Evolutionary conservation across 202 grass and related monocot genomes (phyloP).

Genomic region (Schoenoplectus tabernaemontani): DNA sequence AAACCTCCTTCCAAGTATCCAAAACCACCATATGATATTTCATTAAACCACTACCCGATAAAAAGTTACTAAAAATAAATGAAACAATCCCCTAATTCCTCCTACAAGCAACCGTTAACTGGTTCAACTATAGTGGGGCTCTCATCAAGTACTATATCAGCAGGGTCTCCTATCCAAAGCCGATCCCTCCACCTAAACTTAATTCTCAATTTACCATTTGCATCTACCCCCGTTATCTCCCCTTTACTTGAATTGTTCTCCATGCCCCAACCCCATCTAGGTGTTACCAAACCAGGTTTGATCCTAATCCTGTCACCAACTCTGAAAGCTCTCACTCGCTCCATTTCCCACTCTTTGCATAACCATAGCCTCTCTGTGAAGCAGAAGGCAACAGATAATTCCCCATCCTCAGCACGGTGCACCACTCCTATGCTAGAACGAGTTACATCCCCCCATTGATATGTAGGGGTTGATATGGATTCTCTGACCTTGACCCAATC

Average conservation of each 20-base stretch:
- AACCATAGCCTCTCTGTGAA: constrained; percentile 94
- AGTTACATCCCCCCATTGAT: constrained; percentile 94
- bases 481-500: constrained; percentile 97
- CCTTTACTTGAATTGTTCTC: constrained; percentile 86
- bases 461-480: constrained; percentile 54
- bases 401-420: constrained; percentile 76
- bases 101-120: constrained; percentile 55
- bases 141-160: constrained; percentile 90
- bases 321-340: constrained; percentile 76
- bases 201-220: constrained; percentile 92
- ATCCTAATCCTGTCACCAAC: constrained; percentile 62
- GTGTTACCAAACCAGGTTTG: constrained; percentile 66
- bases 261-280: constrained; percentile 92
- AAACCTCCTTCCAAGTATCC: constrained; percentile 31
- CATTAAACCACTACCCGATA: constrained; percentile 33
- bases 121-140: constrained; percentile 20
- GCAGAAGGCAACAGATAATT: constrained; percentile 93
- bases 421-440: constrained; percentile 80
- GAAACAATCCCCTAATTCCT: constrained; percentile 46
- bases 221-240: constrained; percentile 80
- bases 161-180: constrained; percentile 89
- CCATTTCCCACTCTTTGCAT: constrained; percentile 87
- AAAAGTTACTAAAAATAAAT: constrained; percentile 55
- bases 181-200: constrained; percentile 91
- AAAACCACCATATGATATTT: constrained; percentile 43